Base-by-base conservation (phyloP, 2,329 filamentous ascomycete genomes). In the Monosporascus ibericus region DNA sequence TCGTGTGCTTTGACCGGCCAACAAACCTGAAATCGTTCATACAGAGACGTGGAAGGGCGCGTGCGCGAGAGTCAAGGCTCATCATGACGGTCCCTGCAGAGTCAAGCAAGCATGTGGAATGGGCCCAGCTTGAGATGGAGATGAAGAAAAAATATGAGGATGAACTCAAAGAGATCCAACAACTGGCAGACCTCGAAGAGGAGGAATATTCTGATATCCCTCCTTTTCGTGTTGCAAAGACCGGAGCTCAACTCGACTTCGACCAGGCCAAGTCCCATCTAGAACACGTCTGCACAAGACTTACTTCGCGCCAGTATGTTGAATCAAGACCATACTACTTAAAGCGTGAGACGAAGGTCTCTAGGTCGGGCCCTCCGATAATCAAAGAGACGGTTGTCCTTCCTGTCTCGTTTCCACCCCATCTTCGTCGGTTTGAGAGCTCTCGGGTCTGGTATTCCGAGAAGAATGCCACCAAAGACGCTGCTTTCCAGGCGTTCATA, bases 401-500 rank as follows among this genome's bases (percentile, higher is more conserved):
- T 2, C 92, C 92, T 0, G 75, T 79, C 4, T 86, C 81, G 4
- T 73, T 97, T 1, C 79, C 88, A n/a, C 71, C 77, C 4, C 67
- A 76, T 14, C 68, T 90, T 9, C 81, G 87, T 17, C 71, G 68
- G 39, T 75, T 79, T 0, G 61, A 70, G 22, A 81, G 86, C 49
- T 65, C 67, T 27, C 56, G 65, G 37, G 56, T 66, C n/a, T 96
- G 91, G 91, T 68, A 59, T 11, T 88, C 84, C 0, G 86, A 94
- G 62, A 80, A 76, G 52, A 84, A 82, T 59, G 90, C 91, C 0
- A 84, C 76, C 59, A 90, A 87, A 63, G 92, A 96, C 67, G 90
- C 87, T 1, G 87, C 90, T 0, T 94, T 95, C 55, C 81, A 89
- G 62, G 88, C 91, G 1, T 96, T 92, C 63, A 70, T 81, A 22